phyloP scores from a whole-genome alignment of 1,284 basidiomycete genomes.

The Tylopilus orsonianus region DNA sequence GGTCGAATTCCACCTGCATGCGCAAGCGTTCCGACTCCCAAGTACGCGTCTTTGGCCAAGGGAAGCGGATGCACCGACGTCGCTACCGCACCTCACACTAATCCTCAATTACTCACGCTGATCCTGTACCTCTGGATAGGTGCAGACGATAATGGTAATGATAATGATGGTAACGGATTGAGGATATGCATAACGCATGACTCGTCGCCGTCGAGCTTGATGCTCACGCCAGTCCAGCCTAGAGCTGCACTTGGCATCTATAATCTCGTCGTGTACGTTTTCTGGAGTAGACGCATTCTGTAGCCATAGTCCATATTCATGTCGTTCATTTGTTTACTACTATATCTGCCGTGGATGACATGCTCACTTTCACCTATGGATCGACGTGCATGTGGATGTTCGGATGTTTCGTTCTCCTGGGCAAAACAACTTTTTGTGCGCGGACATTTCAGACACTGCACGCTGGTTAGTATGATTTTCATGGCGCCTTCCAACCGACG shows the following conservation, averaged over 20 bases:
- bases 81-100: slow-evolving; percentile 17
- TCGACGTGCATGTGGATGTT: no score
- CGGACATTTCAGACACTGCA: no score
- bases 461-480: no score
- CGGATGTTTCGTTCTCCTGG: no score
- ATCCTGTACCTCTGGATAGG: slow-evolving; percentile 11
- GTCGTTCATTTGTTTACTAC: background rate
- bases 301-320: slow-evolving; percentile 5
- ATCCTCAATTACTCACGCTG: background rate
- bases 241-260: slow-evolving; percentile 5
- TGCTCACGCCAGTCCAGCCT: slow-evolving; percentile 7
- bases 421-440: no score
- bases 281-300: slow-evolving; percentile 3
- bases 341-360: background rate
- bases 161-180: background rate
- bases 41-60: background rate
- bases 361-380: no score
- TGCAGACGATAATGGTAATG: background rate
- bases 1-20: slow-evolving; percentile 17
- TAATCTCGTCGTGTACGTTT: background rate
- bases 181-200: background rate
- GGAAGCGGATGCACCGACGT: slow-evolving; percentile 24
- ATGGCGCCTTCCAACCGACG: no score
- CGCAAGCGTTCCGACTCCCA: slow-evolving; percentile 13
- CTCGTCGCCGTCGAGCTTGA: slow-evolving; percentile 11